Base-by-base conservation (phyloP, 2,329 filamentous ascomycete genomes). In the Fusarium napiforme region DNA sequence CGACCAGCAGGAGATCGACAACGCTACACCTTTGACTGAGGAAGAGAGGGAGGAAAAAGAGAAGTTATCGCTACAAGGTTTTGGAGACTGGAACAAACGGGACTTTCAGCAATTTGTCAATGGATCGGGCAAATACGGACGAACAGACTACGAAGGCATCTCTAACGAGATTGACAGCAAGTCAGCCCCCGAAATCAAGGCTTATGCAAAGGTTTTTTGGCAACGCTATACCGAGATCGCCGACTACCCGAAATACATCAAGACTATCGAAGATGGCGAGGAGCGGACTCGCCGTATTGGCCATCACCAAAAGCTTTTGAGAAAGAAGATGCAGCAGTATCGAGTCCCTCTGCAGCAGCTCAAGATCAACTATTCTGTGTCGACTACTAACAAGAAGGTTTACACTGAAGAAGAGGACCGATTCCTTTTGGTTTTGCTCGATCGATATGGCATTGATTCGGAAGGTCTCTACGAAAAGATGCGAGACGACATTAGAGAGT, bases 51-150 rank as follows among this genome's bases (percentile, higher is more conserved):
- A 92, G 40, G 93, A 97, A 82, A 99, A 99, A 83, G 90, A 94
- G 71, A 87, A 87, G 39, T 88, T 99, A 62, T 93, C 94, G 3
- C 88, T 91, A 60, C 90, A 96, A 81, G 96, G 97, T 14, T 99
- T 99, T 77, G 92, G 91, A 5, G 92, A 96, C 39, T 99, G 97
- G 96, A 98, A 97, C 84, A 93, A 95, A 78, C 92, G 97, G 77
- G 97, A 99, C 82, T 99, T 98, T 84, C 96, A 98, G 80, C 96
- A 98, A 77, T 99, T 99, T 81, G 88, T 99, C 83, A 98, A 98
- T 78, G 95, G 94, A 26, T 97, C 94, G 39, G 96, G 94, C 67
- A 96, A 96, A 81, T 97, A 95, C 79, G 96, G 96, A 5, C 93
- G 96, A 52, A 91, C 89, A 43, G 94, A 96, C 80, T 98, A 93